These are phyloP conservation scores for Laguncularia racemosa DNA, from an alignment of 345 rosid genomes.

Conservation along the genomic window DNA sequence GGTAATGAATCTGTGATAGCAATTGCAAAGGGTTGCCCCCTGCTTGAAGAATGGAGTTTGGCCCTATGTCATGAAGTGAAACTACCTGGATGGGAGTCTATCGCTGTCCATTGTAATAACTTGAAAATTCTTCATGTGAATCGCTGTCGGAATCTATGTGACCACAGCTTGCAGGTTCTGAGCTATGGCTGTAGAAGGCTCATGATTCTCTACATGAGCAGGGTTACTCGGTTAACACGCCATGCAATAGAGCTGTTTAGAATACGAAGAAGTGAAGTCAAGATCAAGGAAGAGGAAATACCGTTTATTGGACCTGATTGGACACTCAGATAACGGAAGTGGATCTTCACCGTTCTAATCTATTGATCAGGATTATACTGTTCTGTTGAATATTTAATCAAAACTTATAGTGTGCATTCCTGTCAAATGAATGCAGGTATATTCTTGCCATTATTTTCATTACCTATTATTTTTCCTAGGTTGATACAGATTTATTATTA, in stretches of 20 bases:
- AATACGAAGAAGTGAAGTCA: constrained; percentile 32
- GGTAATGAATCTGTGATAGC: constrained; percentile 55
- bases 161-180: constrained; percentile 47
- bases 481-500: too few species aligned
- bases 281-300: constrained; percentile 37
- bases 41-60: constrained; percentile 68
- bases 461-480: too few species aligned
- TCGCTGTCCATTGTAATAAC: constrained; percentile 43
- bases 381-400: too few species aligned
- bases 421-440: too few species aligned
- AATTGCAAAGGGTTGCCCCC: constrained; percentile 64
- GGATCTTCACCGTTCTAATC: too few species aligned
- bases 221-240: constrained; percentile 15
- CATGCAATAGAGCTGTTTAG: constrained; percentile 47
- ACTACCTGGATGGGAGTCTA: constrained; percentile 54
- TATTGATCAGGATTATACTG: too few species aligned
- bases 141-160: constrained; percentile 55
- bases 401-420: too few species aligned
- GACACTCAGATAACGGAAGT: constrained; percentile 10
- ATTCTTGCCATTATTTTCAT: too few species aligned
- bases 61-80: constrained; percentile 54
- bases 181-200: constrained; percentile 61
- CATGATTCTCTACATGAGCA: constrained; percentile 35
- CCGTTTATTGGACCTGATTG: constrained; percentile 49
- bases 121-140: constrained; percentile 64